Evolutionary conservation across 2,329 filamentous ascomycete species (phyloP).

Genomic region (Microdochium bolleyi): DNA sequence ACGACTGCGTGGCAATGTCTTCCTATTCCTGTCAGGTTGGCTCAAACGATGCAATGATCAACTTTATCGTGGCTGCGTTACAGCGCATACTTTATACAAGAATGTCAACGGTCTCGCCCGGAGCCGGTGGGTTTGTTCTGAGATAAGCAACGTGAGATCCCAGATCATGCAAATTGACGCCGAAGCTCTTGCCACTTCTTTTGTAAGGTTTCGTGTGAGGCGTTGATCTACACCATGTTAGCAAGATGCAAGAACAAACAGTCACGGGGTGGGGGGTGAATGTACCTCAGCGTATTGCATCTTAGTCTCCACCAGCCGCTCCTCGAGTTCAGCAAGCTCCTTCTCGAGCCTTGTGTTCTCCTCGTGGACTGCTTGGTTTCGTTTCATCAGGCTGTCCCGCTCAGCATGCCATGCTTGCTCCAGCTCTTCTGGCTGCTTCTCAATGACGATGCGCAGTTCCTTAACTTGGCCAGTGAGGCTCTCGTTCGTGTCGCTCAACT

Average conservation of each 20-base stretch:
- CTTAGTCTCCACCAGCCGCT: slow-evolving; percentile 86
- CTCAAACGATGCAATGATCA: neutral
- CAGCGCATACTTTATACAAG: neutral
- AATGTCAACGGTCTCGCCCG: neutral
- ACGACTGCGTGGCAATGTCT: neutral
- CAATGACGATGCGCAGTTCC: slow-evolving; percentile 79
- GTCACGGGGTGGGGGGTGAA: slow-evolving; percentile 7
- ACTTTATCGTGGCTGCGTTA: neutral
- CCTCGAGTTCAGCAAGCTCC: slow-evolving; percentile 85
- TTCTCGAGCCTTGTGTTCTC: slow-evolving; percentile 86
- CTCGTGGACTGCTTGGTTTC: slow-evolving; percentile 88
- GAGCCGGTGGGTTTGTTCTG: neutral
- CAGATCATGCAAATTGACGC: slow-evolving; percentile 40
- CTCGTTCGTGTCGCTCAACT: slow-evolving; percentile 83
- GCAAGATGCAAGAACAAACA: neutral
- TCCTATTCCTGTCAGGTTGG: neutral
- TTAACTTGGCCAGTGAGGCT: slow-evolving; percentile 75
- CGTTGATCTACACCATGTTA: slow-evolving; percentile 50
- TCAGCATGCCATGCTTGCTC: slow-evolving; percentile 75
- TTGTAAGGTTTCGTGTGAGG: slow-evolving; percentile 61
- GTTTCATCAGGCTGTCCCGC: slow-evolving; percentile 85
- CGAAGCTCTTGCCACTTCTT: slow-evolving; percentile 73
- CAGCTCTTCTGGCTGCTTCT: slow-evolving; percentile 82
- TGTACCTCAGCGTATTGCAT: slow-evolving; percentile 91
- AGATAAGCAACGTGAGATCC: slow-evolving; percentile 1